phyloP scores from a whole-genome alignment of 1,284 basidiomycete genomes.

The Malassezia japonica region DNA sequence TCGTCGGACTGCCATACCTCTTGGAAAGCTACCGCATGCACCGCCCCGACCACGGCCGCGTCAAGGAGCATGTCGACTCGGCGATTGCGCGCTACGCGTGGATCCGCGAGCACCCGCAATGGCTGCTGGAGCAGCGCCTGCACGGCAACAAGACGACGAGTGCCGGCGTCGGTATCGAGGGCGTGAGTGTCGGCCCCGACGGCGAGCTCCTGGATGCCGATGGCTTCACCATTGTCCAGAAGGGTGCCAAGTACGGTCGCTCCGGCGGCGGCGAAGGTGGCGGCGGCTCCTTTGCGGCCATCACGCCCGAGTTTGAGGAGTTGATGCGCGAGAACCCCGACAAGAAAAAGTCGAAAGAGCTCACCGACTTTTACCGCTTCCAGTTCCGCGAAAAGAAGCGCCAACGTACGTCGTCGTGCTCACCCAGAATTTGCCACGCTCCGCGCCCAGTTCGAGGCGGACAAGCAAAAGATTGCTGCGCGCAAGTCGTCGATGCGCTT shows the following conservation, averaged over 20 bases:
- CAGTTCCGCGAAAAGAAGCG: conserved; percentile 41
- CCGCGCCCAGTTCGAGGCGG: conserved; percentile 39
- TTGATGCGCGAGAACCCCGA: conserved; percentile 19
- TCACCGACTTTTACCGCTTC: conserved; percentile 44
- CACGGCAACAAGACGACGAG: conserved; percentile 9
- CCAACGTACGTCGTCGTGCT: conserved; percentile 18
- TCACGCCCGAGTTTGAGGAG: conserved; percentile 21
- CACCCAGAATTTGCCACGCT: conserved; percentile 30
- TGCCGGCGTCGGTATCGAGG: conserved; percentile 28
- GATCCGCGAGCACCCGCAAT: conserved; percentile 30
- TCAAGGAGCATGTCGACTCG: conserved; percentile 29
- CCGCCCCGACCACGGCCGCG: conserved; percentile 22
- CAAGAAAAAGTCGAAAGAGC: conserved; percentile 31
- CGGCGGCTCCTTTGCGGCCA: conserved; percentile 13
- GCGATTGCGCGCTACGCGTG: conserved; percentile 29
- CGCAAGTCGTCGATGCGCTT: conserved; percentile 38
- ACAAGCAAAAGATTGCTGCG: conserved; percentile 35
- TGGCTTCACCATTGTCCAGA: conserved; percentile 45
- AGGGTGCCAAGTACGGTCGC: conserved; percentile 37
- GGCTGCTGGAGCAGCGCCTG: conserved; percentile 19
- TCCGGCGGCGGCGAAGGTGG: conserved; percentile 19
- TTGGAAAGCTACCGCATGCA: conserved; percentile 20
- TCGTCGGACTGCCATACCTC: conserved; percentile 26
- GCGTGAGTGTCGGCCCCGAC: conserved; percentile 32
- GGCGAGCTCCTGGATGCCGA: conserved; percentile 45